These are phyloP conservation scores for Plenodomus biglobosus DNA, from an alignment of 2,329 filamentous ascomycete genomes.

Conservation along the genomic window DNA sequence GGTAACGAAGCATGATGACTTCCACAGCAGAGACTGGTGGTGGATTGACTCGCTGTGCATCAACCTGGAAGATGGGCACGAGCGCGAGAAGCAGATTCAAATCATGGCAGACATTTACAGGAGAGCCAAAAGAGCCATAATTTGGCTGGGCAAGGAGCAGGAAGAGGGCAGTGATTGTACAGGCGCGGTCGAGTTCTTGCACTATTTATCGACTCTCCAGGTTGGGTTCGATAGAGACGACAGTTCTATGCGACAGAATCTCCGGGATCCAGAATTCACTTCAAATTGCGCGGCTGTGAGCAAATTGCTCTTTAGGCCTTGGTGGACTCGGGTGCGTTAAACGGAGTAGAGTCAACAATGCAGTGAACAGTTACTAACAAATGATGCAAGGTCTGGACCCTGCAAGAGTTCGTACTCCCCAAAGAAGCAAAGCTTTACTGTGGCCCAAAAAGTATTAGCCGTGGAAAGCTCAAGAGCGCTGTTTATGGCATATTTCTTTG, in stretches of 20 bases:
- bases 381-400: slow-evolving; percentile 20
- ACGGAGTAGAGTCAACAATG: background rate
- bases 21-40: slow-evolving; percentile 28
- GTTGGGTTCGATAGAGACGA: slow-evolving; percentile 20
- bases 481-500: slow-evolving; percentile 36
- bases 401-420: slow-evolving; percentile 37
- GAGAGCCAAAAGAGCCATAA: slow-evolving; percentile 18
- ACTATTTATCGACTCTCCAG: slow-evolving; percentile 22
- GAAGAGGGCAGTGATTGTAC: slow-evolving; percentile 26
- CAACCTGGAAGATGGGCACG: slow-evolving; percentile 26
- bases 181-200: slow-evolving; percentile 28
- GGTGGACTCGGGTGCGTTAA: slow-evolving; percentile 28
- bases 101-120: slow-evolving; percentile 39
- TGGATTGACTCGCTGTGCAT: slow-evolving; percentile 40
- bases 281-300: slow-evolving; percentile 25
- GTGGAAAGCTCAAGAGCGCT: slow-evolving; percentile 30
- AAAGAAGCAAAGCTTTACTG: slow-evolving; percentile 32
- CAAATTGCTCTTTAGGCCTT: slow-evolving; percentile 26
- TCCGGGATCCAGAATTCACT: slow-evolving; percentile 19
- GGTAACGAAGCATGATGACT: slow-evolving; percentile 25
- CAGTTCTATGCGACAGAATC: slow-evolving; percentile 16
- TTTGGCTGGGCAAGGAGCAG: slow-evolving; percentile 31
- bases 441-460: slow-evolving; percentile 22
- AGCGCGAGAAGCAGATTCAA: slow-evolving; percentile 34
- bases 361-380: background rate